Percentiles rank a stretch among this genome's conserved stretches.
Evolutionary conservation across 768 basidiomycete species (phyloP).

Genomic region (Collybia mongolica): DNA sequence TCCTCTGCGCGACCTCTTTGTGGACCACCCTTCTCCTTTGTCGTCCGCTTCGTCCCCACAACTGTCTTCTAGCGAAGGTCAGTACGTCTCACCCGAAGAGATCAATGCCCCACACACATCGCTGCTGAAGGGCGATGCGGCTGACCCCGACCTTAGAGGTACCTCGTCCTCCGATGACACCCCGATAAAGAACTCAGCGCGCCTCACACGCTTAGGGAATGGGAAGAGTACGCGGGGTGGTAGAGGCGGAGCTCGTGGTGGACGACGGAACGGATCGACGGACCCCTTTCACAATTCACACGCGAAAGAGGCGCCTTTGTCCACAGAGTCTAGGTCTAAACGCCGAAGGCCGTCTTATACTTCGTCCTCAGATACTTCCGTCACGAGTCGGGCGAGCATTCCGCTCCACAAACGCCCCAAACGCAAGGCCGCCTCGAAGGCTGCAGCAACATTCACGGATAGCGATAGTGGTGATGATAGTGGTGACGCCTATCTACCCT

Average conservation of each 20-base stretch:
- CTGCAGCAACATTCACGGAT: neutral
- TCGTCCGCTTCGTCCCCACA: conserved; percentile 4
- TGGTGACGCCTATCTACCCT: conserved; percentile 19
- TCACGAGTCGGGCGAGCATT: conserved; percentile 1
- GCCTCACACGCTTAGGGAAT: conserved; percentile 10
- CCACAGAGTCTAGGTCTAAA: neutral
- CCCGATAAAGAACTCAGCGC: neutral
- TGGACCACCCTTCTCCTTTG: neutral
- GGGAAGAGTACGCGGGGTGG: neutral
- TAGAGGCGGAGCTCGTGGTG: neutral
- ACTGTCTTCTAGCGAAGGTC: conserved; percentile 1
- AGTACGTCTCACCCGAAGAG: conserved; percentile 15
- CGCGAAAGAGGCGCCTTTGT: neutral
- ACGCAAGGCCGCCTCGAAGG: conserved; percentile 1
- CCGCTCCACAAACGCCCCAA: conserved; percentile 10
- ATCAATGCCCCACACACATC: conserved; percentile 15
- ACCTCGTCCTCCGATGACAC: conserved; percentile 3
- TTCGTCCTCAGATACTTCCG: conserved; percentile 11
- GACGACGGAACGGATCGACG: neutral
- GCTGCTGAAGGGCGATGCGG: conserved; percentile 1
- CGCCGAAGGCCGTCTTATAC: conserved; percentile 13
- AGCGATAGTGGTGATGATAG: conserved; percentile 11
- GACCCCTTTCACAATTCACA: neutral
- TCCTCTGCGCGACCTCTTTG: neutral
- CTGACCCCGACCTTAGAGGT: neutral